Evolutionary conservation across 1,139 yeast species (phyloP), one percentile per base, ranked within the genome.

Genomic region (Kurtzmaniella quercitrusa): DNA sequence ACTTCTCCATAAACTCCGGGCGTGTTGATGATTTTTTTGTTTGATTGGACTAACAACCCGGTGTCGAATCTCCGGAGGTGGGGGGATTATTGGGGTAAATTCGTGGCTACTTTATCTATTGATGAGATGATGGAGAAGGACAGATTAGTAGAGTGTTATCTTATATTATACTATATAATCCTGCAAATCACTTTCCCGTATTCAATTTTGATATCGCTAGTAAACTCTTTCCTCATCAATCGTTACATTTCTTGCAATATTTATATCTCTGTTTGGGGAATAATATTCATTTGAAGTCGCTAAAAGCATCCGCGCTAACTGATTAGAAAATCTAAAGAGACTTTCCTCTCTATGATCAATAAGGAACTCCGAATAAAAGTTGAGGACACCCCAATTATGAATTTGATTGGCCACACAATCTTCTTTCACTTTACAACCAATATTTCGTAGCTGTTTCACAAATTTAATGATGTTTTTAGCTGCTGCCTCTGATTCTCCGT

Each of bases 291-390:
- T 25, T n/a, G 40, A 38, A 19, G 37, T 16, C 11, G 39, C 16
- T 16, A 42, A 25, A 1, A 43, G 19, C 58, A 63, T 54, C 34
- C 70, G 41, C 0, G 70, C 60, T 3, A 65, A 43, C 16, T 62
- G 53, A 0, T 64, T 63, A 2, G 68, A 57, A 41, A 57, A 50
- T 3, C 54, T 42, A 41, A 63, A 64, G 21, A 65, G 51, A 40
- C 63, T 57, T 38, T 58, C 66, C 41, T 66, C 71, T 41, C 66
- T 57, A 41, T 65, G 68, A 38, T 63, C 68, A 39, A 65, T 63
- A 2, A 54, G 50, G 36, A 58, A 54, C 43, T 66, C 72, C 1
- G 68, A 55, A 17, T 56, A 49, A 45, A 65, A 66, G 2, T 57
- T 54, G 11, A 64, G 38, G 19, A 66, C 47, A 11, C 65, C 66